Base-by-base conservation (phyloP, 2,329 filamentous ascomycete genomes). In the Phyllosticta capitalensis region DNA sequence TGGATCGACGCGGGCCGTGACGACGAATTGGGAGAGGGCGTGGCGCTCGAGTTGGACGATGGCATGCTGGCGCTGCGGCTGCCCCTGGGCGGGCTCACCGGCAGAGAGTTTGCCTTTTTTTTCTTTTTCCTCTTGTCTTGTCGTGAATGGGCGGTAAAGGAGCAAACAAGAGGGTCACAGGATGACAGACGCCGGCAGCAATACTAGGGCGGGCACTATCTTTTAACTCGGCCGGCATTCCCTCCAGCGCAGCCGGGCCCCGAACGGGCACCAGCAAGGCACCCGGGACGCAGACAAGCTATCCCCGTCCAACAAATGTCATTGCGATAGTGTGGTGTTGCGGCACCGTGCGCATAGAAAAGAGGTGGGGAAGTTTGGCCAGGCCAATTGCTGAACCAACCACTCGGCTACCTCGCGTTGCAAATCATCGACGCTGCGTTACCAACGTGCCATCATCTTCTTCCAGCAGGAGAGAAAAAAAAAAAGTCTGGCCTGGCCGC, bases 31-130 rank as follows among this genome's bases (percentile, higher is more conserved):
- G 26, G 26, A n/a, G 55, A 57, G 48, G 56, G 61, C 65, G 61
- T 59, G 45, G 57, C 61, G 65, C 64, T 52, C 63, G 64, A 28
- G 58, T 53, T 52, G 54, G 55, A 61, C 61, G 62, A 38, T 66
- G 70, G 51, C 68, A 65, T 49, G n/a, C n/a, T n/a, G n/a, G n/a
- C n/a, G 67, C 62, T 68, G 70, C 70, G 9, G 49, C 63, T 52
- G 14, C 26, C 30, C 9, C 30, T 33, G 56, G 54, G 50, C 38
- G 51, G 56, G 56, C 54, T 56, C 17, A 58, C 49, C n/a, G 49
- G 49, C 19, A 51, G 49, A 51, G 22, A 14, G 5, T 21, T 24
- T 51, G 10, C 7, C 19, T 33, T 33, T 38, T 38, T 38, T 38
- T 38, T 12, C 10, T 12, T 14, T 38, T 4, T 17, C 30, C 10